phyloP scores from a whole-genome alignment of 2,329 filamentous ascomycete genomes.

The Fusarium hostae region DNA sequence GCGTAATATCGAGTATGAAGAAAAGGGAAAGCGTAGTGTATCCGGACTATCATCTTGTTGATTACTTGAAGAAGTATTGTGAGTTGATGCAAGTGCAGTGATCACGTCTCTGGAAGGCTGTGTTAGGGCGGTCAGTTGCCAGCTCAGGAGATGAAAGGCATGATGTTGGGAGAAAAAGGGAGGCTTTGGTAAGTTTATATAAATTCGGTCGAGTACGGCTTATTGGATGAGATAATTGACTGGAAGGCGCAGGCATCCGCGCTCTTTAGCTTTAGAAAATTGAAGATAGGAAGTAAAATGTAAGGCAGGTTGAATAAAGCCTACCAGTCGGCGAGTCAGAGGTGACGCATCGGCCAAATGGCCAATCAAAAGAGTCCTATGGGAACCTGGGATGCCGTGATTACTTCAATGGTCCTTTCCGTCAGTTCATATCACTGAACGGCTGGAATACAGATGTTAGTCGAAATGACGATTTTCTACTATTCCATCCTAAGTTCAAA shows the following conservation, averaged over 20 bases:
- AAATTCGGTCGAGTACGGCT: neutral
- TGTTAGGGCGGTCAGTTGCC: constrained; percentile 29
- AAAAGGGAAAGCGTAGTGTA: constrained; percentile 25
- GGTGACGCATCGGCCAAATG: constrained; percentile 43
- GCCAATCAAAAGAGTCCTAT: constrained; percentile 38
- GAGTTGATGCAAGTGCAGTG: constrained; percentile 18
- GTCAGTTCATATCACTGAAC: neutral
- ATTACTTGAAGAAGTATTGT: constrained; percentile 8
- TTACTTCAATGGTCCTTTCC: constrained; percentile 35
- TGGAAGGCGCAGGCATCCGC: neutral
- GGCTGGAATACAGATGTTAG: neutral
- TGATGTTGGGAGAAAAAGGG: constrained; percentile 25
- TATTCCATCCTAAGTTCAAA: neutral
- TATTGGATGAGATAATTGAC: neutral
- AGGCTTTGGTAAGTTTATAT: neutral
- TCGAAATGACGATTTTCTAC: neutral
- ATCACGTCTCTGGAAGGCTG: constrained; percentile 36
- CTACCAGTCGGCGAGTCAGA: constrained; percentile 38
- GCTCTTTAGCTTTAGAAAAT: neutral
- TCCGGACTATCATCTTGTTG: constrained; percentile 44
- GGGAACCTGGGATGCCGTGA: constrained; percentile 33
- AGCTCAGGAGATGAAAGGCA: constrained; percentile 39
- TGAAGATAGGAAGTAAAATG: constrained; percentile 7
- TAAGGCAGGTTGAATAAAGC: neutral
- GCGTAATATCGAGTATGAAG: constrained; percentile 19